Evolutionary conservation across 2,329 filamentous ascomycete species (phyloP).

Genomic region (Colletotrichum filicis): DNA sequence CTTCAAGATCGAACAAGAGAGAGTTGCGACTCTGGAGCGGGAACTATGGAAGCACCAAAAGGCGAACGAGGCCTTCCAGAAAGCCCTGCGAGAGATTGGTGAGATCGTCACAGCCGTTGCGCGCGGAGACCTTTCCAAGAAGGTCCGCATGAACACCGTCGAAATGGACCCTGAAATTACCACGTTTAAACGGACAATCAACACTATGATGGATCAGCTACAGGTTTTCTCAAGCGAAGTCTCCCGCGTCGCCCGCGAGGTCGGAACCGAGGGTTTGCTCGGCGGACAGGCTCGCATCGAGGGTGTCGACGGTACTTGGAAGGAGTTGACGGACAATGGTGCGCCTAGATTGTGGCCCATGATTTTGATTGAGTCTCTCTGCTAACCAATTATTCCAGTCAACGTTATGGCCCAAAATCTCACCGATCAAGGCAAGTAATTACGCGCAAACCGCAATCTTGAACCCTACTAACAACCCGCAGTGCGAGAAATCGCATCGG

Average conservation of each 20-base stretch:
- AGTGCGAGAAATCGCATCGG: slow-evolving; percentile 86
- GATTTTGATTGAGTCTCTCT: background rate
- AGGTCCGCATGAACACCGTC: slow-evolving; percentile 93
- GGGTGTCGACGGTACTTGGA: slow-evolving; percentile 96
- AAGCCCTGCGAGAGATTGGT: slow-evolving; percentile 94
- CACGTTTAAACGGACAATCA: slow-evolving; percentile 97
- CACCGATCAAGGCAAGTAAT: slow-evolving; percentile 73
- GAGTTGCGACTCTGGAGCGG: slow-evolving; percentile 88
- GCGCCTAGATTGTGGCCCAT: slow-evolving; percentile 33
- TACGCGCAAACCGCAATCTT: background rate
- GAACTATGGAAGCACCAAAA: slow-evolving; percentile 98
- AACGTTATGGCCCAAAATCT: slow-evolving; percentile 88
- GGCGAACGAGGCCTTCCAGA: slow-evolving; percentile 98
- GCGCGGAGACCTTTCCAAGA: slow-evolving; percentile 94
- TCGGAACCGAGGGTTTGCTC: slow-evolving; percentile 94
- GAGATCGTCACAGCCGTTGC: slow-evolving; percentile 97
- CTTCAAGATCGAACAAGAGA: slow-evolving; percentile 84
- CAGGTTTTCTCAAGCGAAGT: slow-evolving; percentile 98
- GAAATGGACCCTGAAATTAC: slow-evolving; percentile 99
- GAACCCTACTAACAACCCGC: background rate
- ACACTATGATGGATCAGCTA: slow-evolving; percentile 98
- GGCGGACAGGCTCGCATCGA: slow-evolving; percentile 94
- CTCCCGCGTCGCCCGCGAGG: slow-evolving; percentile 91
- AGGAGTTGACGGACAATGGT: slow-evolving; percentile 91
- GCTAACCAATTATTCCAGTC: slow-evolving; percentile 55